These are phyloP conservation scores for Logfia minima DNA, from an alignment of 129 eudicot species.

Conservation along the genomic window DNA sequence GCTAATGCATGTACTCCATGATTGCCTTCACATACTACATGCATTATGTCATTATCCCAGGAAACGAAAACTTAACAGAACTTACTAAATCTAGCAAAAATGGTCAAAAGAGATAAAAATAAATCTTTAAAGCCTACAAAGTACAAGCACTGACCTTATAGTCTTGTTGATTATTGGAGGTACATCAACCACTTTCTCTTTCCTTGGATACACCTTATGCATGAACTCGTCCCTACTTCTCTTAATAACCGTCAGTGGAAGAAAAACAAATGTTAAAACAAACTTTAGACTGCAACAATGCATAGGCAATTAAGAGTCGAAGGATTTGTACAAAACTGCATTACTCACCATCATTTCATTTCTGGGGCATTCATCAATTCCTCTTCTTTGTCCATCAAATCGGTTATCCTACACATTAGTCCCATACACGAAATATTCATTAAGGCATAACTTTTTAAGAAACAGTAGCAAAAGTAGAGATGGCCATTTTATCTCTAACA, in stretches of 20 bases:
- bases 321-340: slow-evolving; percentile 7
- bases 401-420: slow-evolving; percentile 47
- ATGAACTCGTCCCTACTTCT: slow-evolving; percentile 53
- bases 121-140: not conserved
- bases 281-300: not conserved
- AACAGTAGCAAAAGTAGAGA: not conserved
- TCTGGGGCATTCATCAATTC: slow-evolving; percentile 41
- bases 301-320: not conserved
- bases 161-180: slow-evolving; percentile 38
- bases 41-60: not conserved
- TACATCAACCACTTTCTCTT: slow-evolving; percentile 34
- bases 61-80: not conserved
- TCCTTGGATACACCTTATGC: slow-evolving; percentile 42
- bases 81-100: not conserved
- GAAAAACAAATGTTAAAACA: not conserved
- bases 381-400: slow-evolving; percentile 42
- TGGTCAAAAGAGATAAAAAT: not conserved
- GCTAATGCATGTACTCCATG: not conserved
- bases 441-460: not conserved
- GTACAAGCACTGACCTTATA: slow-evolving; percentile 48
- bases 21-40: not conserved
- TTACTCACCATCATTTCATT: slow-evolving; percentile 55
- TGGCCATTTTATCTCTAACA: not conserved
- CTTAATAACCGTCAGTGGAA: slow-evolving; percentile 45
- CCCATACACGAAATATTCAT: slow-evolving; percentile 17